Percentiles rank a stretch among this genome's conserved stretches.
These are phyloP conservation scores for Pythium inflatum DNA, from an alignment of 352 stramenopile genomes.

Conservation along the genomic window DNA sequence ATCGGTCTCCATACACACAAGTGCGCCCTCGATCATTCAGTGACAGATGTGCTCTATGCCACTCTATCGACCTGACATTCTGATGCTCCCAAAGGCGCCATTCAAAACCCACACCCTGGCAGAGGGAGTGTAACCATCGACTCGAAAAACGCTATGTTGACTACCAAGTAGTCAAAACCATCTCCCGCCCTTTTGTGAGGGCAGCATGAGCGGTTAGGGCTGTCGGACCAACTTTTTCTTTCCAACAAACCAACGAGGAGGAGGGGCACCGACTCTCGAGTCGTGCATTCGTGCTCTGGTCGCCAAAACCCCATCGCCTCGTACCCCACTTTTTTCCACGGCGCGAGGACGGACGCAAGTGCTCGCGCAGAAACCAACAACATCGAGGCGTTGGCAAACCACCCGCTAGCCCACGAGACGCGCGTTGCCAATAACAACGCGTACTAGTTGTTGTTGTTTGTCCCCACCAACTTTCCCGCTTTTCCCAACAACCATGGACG, in stretches of 20 bases:
- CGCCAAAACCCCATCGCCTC: background rate
- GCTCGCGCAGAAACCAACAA: no score
- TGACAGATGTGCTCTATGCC: no score
- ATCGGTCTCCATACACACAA: no score
- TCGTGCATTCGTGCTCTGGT: conserved; percentile 23
- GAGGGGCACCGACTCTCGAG: conserved; percentile 15
- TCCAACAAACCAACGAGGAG: conserved; percentile 17
- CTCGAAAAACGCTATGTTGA: background rate
- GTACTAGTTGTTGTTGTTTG: conserved; percentile 2
- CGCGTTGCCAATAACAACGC: background rate
- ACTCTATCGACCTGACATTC: no score
- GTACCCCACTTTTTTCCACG: no score
- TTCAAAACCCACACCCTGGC: no score
- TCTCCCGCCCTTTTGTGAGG: conserved; percentile 13
- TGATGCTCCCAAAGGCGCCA: no score
- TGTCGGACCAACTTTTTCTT: conserved; percentile 4
- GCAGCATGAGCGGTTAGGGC: conserved; percentile 6
- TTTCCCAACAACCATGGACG: conserved; percentile 57
- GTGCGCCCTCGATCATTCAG: no score
- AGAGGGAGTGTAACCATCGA: background rate
- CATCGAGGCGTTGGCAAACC: no score
- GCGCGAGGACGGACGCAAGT: no score
- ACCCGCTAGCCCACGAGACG: background rate
- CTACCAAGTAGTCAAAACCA: conserved; percentile 19
- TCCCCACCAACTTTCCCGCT: background rate